These are phyloP conservation scores for Alternaria dauci DNA, from an alignment of 2,329 filamentous ascomycete species.

Conservation along the genomic window DNA sequence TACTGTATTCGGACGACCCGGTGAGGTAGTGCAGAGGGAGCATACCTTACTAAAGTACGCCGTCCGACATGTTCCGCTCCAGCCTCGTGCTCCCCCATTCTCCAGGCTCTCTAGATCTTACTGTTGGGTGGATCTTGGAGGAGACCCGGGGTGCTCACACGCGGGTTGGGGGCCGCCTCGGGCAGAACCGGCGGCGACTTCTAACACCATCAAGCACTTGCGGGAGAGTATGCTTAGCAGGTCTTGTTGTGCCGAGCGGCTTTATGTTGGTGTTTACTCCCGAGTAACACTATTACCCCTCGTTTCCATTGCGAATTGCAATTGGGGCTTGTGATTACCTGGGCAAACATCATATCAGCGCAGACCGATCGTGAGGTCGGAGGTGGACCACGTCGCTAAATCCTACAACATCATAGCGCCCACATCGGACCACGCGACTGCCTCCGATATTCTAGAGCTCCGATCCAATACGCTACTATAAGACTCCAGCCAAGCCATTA, in stretches of 20 bases:
- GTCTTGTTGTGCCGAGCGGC: not conserved
- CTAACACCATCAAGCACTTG: not conserved
- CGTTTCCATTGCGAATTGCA: not conserved
- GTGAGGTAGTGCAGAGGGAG: conserved; percentile 2
- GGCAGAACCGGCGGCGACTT: conserved; percentile 4
- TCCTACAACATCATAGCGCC: not conserved
- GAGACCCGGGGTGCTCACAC: conserved; percentile 1
- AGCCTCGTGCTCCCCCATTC: conserved; percentile 5
- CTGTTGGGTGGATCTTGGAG: not conserved
- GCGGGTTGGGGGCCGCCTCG: not conserved
- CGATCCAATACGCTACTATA: not conserved
- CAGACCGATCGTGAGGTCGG: not conserved
- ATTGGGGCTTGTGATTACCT: not conserved
- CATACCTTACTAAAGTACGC: conserved; percentile 16
- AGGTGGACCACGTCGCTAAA: conserved; percentile 3
- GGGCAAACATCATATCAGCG: not conserved
- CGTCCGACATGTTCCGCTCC: conserved; percentile 14
- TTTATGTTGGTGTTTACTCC: not conserved
- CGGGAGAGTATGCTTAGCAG: not conserved
- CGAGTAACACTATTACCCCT: not conserved
- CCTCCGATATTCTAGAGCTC: conserved; percentile 1
- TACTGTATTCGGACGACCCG: conserved; percentile 10
- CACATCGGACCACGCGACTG: not conserved
- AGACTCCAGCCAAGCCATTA: not conserved
- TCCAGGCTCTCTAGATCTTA: conserved; percentile 9